Conservation (phyloP, 2,329 filamentous ascomycete genomes). For the Exophiala xenobiotica region DNA sequence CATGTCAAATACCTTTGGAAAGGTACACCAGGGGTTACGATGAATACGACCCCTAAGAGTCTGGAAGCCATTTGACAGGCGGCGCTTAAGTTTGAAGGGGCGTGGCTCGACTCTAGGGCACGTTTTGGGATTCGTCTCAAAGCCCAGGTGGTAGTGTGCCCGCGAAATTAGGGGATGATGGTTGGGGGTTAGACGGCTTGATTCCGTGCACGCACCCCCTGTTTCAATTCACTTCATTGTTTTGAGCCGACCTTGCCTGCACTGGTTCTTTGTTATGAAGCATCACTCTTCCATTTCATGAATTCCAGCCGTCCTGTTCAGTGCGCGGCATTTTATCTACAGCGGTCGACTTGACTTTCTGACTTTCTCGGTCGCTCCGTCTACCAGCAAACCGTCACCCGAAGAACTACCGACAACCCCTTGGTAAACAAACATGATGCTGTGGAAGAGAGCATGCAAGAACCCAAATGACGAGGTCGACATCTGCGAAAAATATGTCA, state of each 20-base stretch:
- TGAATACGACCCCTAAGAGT: too few species aligned
- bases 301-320: background rate
- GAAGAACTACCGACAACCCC: background rate
- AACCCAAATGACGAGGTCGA: slow-evolving; percentile 14
- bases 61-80: background rate
- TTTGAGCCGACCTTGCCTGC: background rate
- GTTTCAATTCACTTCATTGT: background rate
- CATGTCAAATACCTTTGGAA: too few species aligned
- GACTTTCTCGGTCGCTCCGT: background rate
- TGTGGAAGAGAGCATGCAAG: slow-evolving; percentile 17
- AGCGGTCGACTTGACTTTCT: background rate
- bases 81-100: background rate
- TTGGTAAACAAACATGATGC: slow-evolving; percentile 4
- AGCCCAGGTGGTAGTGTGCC: too few species aligned
- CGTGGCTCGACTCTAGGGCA: background rate
- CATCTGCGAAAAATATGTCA: slow-evolving; percentile 15
- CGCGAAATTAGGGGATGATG: background rate
- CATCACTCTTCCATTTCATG: background rate
- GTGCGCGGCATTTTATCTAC: background rate
- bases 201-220: background rate
- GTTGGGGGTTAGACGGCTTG: background rate
- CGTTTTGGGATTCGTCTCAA: background rate
- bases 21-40: too few species aligned
- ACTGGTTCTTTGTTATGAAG: background rate
- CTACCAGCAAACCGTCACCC: background rate